These are phyloP conservation scores for Prunus mira DNA, from an alignment of 306 rosid genomes.

Conservation along the genomic window DNA sequence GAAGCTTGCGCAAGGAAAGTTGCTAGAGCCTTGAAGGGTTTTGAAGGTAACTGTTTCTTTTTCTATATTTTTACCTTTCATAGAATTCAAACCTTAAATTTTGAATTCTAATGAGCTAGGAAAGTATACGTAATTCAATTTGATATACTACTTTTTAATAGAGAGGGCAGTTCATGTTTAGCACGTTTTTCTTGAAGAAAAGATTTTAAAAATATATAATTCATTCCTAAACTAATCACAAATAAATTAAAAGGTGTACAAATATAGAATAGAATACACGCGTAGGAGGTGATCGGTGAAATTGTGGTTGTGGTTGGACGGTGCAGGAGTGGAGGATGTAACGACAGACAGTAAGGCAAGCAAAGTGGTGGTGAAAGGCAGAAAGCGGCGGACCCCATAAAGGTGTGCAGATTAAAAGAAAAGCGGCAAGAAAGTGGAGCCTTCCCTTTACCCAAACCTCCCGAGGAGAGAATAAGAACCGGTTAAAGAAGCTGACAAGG, in stretches of 20 bases:
- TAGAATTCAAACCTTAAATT: not conserved
- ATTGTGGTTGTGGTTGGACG: not conserved
- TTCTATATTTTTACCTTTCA: not conserved
- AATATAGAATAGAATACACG: not conserved
- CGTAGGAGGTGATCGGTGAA: not conserved
- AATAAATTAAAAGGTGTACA: not conserved
- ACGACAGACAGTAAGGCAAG: slow-evolving; percentile 65
- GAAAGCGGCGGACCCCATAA: slow-evolving; percentile 84
- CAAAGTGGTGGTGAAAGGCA: slow-evolving; percentile 84
- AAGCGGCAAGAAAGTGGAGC: slow-evolving; percentile 83
- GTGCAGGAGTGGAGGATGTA: slow-evolving; percentile 79
- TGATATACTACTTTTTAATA: not conserved
- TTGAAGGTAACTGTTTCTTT: slow-evolving; percentile 52
- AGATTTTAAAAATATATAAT: not conserved
- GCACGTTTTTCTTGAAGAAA: not conserved
- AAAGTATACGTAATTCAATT: not conserved
- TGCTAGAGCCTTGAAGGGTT: slow-evolving; percentile 82
- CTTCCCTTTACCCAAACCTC: slow-evolving; percentile 88
- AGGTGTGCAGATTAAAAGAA: slow-evolving; percentile 84
- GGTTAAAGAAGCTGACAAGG: slow-evolving; percentile 33
- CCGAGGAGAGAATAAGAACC: slow-evolving; percentile 49
- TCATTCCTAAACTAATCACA: not conserved
- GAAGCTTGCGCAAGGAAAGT: slow-evolving; percentile 93
- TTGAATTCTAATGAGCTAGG: not conserved
- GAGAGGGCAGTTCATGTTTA: not conserved